These are phyloP conservation scores for Mollisiaceae sp. DNA, from an alignment of 2,329 filamentous ascomycete genomes.

Conservation along the genomic window DNA sequence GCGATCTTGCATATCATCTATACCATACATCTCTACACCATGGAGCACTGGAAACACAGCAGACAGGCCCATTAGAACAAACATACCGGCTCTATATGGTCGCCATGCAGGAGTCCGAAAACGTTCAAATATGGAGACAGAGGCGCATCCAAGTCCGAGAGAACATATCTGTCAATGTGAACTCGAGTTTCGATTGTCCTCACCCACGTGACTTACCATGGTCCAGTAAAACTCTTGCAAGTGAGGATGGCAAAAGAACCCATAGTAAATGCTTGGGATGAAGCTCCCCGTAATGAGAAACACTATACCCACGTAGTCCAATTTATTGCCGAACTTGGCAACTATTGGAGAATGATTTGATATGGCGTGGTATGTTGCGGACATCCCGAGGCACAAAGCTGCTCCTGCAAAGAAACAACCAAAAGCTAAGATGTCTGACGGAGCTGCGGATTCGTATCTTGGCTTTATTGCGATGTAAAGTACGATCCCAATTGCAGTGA, in stretches of 20 bases:
- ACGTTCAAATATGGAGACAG: constrained; percentile 77
- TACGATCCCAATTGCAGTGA: constrained; percentile 55
- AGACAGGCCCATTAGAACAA: constrained; percentile 83
- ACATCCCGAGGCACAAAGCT: constrained; percentile 76
- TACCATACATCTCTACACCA: constrained; percentile 71
- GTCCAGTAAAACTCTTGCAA: constrained; percentile 75
- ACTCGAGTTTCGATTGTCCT: background rate
- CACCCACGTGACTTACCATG: constrained; percentile 59
- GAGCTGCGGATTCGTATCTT: constrained; percentile 67
- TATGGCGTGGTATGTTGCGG: constrained; percentile 83
- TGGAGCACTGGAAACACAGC: constrained; percentile 85
- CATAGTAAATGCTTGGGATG: constrained; percentile 87
- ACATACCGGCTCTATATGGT: constrained; percentile 87
- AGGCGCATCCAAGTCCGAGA: constrained; percentile 76
- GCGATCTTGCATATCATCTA: constrained; percentile 66
- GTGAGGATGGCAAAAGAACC: constrained; percentile 72
- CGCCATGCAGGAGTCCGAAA: constrained; percentile 87
- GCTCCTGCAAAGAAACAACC: constrained; percentile 80
- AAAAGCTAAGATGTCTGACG: constrained; percentile 73
- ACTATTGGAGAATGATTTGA: constrained; percentile 83
- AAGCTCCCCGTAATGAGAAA: constrained; percentile 90
- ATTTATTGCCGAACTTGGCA: constrained; percentile 83
- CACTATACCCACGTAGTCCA: constrained; percentile 95
- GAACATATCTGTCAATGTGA: constrained; percentile 68
- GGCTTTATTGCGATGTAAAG: constrained; percentile 64